A percentile compares a stretch with the other conserved stretches of the same genome.
Evolutionary conservation across 768 basidiomycete genomes (phyloP).

Genomic region (Mycena latifolia): DNA sequence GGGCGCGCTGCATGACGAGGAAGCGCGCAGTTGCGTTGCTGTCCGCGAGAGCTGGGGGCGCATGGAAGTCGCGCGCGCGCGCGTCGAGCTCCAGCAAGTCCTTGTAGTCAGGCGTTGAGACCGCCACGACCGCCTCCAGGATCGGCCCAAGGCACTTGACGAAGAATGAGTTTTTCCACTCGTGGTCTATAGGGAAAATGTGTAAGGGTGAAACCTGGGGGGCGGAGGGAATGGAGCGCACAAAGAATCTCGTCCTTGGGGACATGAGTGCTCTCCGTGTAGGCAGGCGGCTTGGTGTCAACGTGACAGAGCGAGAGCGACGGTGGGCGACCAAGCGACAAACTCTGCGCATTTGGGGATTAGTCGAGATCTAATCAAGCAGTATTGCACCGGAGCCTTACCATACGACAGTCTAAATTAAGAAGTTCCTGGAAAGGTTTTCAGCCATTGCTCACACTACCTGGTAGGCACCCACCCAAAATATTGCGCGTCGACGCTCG

Average conservation of each 20-base stretch:
- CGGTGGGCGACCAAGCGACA: constrained; percentile 79
- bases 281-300: constrained; percentile 66
- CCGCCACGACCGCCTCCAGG: constrained; percentile 67
- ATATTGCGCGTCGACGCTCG: constrained; percentile 75
- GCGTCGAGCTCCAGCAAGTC: constrained; percentile 67
- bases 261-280: constrained; percentile 46
- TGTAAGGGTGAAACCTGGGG: neutral
- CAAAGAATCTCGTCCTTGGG: constrained; percentile 64
- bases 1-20: constrained; percentile 73
- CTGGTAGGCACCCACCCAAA: constrained; percentile 58
- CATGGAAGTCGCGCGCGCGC: constrained; percentile 65
- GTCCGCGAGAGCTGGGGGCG: constrained; percentile 62
- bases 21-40: constrained; percentile 59
- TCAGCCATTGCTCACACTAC: constrained; percentile 5
- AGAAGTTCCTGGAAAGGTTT: constrained; percentile 61
- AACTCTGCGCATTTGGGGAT: constrained; percentile 55
- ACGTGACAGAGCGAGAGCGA: constrained; percentile 76
- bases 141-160: constrained; percentile 73
- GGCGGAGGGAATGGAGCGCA: constrained; percentile 44
- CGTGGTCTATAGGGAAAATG: constrained; percentile 63
- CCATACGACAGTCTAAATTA: constrained; percentile 78
- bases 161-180: constrained; percentile 80
- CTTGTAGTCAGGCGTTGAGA: constrained; percentile 63
- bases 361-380: constrained; percentile 1
- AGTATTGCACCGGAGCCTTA: constrained; percentile 41